Conservation (phyloP, 2,329 filamentous ascomycete genomes). For the Penicillium sp. region DNA sequence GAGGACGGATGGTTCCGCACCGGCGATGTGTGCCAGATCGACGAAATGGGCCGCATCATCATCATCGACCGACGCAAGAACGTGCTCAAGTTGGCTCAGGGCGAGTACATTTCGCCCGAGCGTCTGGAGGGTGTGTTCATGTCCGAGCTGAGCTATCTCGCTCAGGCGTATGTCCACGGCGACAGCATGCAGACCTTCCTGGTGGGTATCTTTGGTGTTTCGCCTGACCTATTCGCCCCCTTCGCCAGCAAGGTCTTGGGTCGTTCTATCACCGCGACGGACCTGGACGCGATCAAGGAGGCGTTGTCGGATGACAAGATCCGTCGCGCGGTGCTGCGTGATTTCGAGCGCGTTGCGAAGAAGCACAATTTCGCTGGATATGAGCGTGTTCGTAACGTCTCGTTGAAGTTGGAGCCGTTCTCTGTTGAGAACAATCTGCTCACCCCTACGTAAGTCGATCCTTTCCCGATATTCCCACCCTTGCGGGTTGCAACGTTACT, state of each 20-base stretch:
- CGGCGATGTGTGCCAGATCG: slow-evolving; percentile 85
- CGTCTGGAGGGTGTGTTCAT: slow-evolving; percentile 94
- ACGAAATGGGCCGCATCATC: slow-evolving; percentile 81
- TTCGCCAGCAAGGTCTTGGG: slow-evolving; percentile 79
- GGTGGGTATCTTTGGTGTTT: slow-evolving; percentile 85
- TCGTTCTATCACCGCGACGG: slow-evolving; percentile 64
- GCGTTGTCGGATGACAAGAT: slow-evolving; percentile 72
- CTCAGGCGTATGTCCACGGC: slow-evolving; percentile 86
- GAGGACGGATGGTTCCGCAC: slow-evolving; percentile 96
- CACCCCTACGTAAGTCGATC: slow-evolving; percentile 51
- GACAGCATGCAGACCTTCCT: slow-evolving; percentile 80
- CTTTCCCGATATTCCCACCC: slow-evolving; percentile 39
- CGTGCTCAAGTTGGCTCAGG: slow-evolving; percentile 96
- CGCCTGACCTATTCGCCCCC: slow-evolving; percentile 78
- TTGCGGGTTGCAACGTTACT: slow-evolving; percentile 14
- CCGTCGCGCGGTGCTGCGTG: slow-evolving; percentile 72
- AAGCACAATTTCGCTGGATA: slow-evolving; percentile 90
- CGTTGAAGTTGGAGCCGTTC: slow-evolving; percentile 85
- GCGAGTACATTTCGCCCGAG: slow-evolving; percentile 97
- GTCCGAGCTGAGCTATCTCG: slow-evolving; percentile 75
- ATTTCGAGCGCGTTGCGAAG: slow-evolving; percentile 76
- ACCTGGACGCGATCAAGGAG: slow-evolving; percentile 68
- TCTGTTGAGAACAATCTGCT: slow-evolving; percentile 86
- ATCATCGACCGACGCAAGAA: slow-evolving; percentile 99
- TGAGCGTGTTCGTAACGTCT: slow-evolving; percentile 75